Evolutionary conservation across 1,139 yeast genomes (phyloP).

Genomic region (Candida sp.): DNA sequence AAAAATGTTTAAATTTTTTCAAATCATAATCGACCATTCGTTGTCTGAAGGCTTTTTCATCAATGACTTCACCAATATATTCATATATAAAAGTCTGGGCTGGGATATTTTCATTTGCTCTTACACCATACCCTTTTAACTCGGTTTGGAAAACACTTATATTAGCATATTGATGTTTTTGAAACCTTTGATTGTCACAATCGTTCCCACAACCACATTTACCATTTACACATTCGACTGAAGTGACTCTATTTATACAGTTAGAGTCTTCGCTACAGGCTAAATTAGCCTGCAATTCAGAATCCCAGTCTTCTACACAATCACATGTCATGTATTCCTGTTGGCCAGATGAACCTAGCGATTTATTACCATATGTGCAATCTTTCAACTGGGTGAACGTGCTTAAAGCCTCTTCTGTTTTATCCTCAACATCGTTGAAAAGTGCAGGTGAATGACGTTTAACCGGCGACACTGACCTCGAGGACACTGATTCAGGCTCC

Average conservation of each 20-base stretch:
- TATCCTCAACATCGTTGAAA: conserved; percentile 51
- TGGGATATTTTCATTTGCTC: conserved; percentile 60
- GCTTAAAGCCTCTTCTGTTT: conserved; percentile 65
- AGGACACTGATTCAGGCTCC: neutral
- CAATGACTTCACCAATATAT: conserved; percentile 92
- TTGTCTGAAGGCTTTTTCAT: conserved; percentile 64
- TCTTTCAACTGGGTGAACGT: conserved; percentile 54
- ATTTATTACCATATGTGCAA: conserved; percentile 59
- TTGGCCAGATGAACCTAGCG: conserved; percentile 62
- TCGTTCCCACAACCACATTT: conserved; percentile 69
- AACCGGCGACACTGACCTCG: conserved; percentile 2
- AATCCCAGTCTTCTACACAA: conserved; percentile 55
- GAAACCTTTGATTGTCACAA: conserved; percentile 89
- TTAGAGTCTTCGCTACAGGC: conserved; percentile 88
- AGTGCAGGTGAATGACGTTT: conserved; percentile 20
- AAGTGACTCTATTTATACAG: conserved; percentile 89
- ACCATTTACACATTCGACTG: conserved; percentile 86
- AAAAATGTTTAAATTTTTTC: conserved; percentile 78
- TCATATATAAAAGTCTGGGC: conserved; percentile 78
- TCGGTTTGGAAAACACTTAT: conserved; percentile 81
- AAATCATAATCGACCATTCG: conserved; percentile 75
- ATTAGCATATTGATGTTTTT: conserved; percentile 63
- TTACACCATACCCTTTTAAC: conserved; percentile 83
- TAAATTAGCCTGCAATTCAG: conserved; percentile 33
- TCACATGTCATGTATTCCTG: conserved; percentile 87